These are phyloP conservation scores for Pseudogymnoascus sp. DNA, from an alignment of 2,329 filamentous ascomycete genomes.

Conservation along the genomic window DNA sequence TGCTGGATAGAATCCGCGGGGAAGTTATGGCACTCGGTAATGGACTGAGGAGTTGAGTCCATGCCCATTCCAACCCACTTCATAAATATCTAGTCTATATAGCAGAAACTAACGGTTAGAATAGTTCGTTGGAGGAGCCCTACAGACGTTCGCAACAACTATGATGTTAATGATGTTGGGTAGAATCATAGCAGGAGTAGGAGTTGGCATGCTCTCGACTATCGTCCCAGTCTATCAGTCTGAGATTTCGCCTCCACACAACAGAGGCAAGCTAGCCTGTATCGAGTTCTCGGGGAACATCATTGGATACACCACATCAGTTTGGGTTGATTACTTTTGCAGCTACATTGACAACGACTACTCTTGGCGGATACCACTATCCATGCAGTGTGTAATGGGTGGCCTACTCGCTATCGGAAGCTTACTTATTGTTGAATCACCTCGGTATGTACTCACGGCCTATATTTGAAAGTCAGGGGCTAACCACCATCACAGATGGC, in stretches of 20 bases:
- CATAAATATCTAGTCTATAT: background rate
- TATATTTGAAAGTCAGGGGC: background rate
- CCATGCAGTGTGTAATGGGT: conserved; percentile 95
- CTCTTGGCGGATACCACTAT: conserved; percentile 83
- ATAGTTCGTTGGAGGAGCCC: conserved; percentile 63
- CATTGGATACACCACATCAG: conserved; percentile 87
- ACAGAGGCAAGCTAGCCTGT: conserved; percentile 88
- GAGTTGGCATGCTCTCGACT: conserved; percentile 81
- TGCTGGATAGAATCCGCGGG: too few relatives aligned
- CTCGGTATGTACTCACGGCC: conserved; percentile 50
- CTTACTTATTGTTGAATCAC: conserved; percentile 91
- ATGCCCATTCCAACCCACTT: too few relatives aligned
- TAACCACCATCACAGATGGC: conserved; percentile 60
- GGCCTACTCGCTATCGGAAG: conserved; percentile 76
- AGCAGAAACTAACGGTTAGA: background rate
- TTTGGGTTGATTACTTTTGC: conserved; percentile 98
- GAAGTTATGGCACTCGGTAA: too few relatives aligned
- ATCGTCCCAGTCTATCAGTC: conserved; percentile 93
- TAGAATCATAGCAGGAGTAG: conserved; percentile 75
- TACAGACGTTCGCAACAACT: conserved; percentile 73
- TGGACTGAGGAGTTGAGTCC: too few relatives aligned
- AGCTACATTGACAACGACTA: conserved; percentile 78
- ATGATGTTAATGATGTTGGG: conserved; percentile 88
- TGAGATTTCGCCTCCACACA: conserved; percentile 93
- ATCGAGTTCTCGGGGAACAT: conserved; percentile 99